Percentiles rank a stretch among this genome's conserved stretches.
These are phyloP conservation scores for Isabelozyma gotoi DNA, from an alignment of 805 yeast genomes.

Conservation along the genomic window DNA sequence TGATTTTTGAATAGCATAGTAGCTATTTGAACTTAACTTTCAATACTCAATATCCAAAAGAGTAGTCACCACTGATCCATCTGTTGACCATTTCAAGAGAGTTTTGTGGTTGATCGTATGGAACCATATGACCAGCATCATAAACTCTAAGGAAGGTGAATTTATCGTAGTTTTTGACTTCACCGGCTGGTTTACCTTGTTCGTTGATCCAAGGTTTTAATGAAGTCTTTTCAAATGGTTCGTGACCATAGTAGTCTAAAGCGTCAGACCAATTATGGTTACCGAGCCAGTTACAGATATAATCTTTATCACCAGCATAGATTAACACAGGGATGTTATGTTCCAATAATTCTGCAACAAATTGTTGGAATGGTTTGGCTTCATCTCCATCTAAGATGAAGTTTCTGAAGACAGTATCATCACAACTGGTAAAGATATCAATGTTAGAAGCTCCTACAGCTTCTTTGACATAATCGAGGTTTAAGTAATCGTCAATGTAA, in stretches of 20 bases:
- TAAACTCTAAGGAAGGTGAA: slow-evolving; percentile 82
- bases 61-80: slow-evolving; percentile 75
- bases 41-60: slow-evolving; percentile 15
- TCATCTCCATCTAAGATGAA: slow-evolving; percentile 63
- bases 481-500: slow-evolving; percentile 51
- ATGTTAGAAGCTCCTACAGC: slow-evolving; percentile 57
- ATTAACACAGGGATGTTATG: slow-evolving; percentile 38
- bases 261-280: slow-evolving; percentile 42
- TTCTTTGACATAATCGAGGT: slow-evolving; percentile 51
- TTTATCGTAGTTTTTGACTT: slow-evolving; percentile 67
- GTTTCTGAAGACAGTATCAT: slow-evolving; percentile 48
- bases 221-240: slow-evolving; percentile 14
- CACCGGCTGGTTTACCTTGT: slow-evolving; percentile 58
- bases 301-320: slow-evolving; percentile 48
- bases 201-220: slow-evolving; percentile 39
- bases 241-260: slow-evolving; percentile 24
- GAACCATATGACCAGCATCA: slow-evolving; percentile 97
- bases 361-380: slow-evolving; percentile 69
- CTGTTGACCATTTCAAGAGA: slow-evolving; percentile 80
- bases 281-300: slow-evolving; percentile 47
- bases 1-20: too few species aligned
- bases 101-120: slow-evolving; percentile 79
- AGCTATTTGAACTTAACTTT: too few species aligned
- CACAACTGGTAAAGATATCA: slow-evolving; percentile 46
- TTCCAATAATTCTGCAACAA: slow-evolving; percentile 45